These are phyloP conservation scores for Leptographium wingfieldii DNA, from an alignment of 2,329 filamentous ascomycete genomes.

Conservation along the genomic window DNA sequence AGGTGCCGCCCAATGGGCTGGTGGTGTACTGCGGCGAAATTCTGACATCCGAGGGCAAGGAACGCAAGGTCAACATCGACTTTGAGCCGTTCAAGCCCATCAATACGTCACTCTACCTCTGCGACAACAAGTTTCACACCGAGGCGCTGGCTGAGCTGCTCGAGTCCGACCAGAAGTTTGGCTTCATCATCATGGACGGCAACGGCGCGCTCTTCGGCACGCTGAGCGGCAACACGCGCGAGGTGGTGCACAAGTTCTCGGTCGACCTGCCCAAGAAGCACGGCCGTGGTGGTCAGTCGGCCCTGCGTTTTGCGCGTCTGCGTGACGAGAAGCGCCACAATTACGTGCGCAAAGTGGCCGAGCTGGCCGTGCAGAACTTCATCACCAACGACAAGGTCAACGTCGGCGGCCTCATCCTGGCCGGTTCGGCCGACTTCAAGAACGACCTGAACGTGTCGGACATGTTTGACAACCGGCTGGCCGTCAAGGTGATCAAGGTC, in stretches of 20 bases:
- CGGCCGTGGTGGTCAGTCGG: conserved; percentile 99
- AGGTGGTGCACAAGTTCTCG: conserved; percentile 94
- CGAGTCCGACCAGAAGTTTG: conserved; percentile 97
- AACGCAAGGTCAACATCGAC: conserved; percentile 99
- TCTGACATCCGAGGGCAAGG: conserved; percentile 94
- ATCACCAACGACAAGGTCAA: conserved; percentile 98
- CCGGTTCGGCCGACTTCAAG: conserved; percentile 98
- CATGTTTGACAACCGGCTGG: conserved; percentile 86
- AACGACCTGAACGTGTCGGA: conserved; percentile 97
- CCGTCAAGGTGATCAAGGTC: conserved; percentile 96
- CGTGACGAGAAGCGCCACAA: conserved; percentile 99
- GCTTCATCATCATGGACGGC: conserved; percentile 99
- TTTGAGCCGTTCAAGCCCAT: conserved; percentile 99
- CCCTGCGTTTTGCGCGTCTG: conserved; percentile 97
- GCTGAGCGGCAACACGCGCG: conserved; percentile 90
- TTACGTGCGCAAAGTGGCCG: conserved; percentile 97
- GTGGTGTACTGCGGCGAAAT: conserved; percentile 99
- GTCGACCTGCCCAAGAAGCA: conserved; percentile 99
- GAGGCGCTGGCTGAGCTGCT: conserved; percentile 93
- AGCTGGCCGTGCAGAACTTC: conserved; percentile 96
- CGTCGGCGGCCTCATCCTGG: conserved; percentile 86
- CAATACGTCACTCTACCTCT: conserved; percentile 98
- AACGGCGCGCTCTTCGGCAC: conserved; percentile 97
- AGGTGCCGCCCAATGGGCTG: conserved; percentile 92
- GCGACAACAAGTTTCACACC: conserved; percentile 99